Conservation (phyloP, 2,329 filamentous ascomycete species). For the Zasmidium cellare region DNA sequence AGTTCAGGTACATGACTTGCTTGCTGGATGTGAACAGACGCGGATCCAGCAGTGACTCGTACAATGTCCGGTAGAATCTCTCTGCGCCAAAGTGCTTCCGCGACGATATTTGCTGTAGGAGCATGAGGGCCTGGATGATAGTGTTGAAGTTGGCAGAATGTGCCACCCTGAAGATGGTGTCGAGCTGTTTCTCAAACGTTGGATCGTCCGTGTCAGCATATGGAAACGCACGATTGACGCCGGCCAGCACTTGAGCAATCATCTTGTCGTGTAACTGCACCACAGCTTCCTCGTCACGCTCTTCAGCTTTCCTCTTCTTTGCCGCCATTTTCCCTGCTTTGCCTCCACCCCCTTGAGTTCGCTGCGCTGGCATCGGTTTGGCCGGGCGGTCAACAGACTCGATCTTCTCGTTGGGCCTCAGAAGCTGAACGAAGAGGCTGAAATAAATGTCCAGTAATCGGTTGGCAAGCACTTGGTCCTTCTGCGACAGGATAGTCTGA, state of each 20-base stretch:
- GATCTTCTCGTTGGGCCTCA: constrained; percentile 60
- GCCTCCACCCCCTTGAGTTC: constrained; percentile 54
- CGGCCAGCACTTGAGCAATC: constrained; percentile 85
- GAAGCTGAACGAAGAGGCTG: constrained; percentile 75
- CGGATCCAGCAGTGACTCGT: constrained; percentile 90
- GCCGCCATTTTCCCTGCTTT: constrained; percentile 55
- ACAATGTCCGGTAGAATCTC: constrained; percentile 91
- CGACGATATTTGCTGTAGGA: constrained; percentile 88
- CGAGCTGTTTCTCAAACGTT: constrained; percentile 81
- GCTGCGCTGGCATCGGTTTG: constrained; percentile 30
- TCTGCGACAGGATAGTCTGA: constrained; percentile 86
- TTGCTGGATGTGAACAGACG: constrained; percentile 88
- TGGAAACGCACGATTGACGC: constrained; percentile 93
- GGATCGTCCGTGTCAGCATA: constrained; percentile 81
- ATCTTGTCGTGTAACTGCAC: constrained; percentile 83
- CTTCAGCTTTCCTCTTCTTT: constrained; percentile 45
- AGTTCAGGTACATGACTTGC: constrained; percentile 90
- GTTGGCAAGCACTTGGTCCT: constrained; percentile 78
- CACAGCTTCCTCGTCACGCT: constrained; percentile 37
- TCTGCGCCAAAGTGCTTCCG: constrained; percentile 80
- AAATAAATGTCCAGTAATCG: constrained; percentile 90
- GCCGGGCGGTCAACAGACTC: constrained; percentile 20
- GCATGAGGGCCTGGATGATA: constrained; percentile 88
- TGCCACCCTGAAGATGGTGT: constrained; percentile 92
- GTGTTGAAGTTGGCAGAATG: constrained; percentile 99